Conservation (phyloP, 108 stramenopile species). For the Fragilariopsis cylindrus region DNA sequence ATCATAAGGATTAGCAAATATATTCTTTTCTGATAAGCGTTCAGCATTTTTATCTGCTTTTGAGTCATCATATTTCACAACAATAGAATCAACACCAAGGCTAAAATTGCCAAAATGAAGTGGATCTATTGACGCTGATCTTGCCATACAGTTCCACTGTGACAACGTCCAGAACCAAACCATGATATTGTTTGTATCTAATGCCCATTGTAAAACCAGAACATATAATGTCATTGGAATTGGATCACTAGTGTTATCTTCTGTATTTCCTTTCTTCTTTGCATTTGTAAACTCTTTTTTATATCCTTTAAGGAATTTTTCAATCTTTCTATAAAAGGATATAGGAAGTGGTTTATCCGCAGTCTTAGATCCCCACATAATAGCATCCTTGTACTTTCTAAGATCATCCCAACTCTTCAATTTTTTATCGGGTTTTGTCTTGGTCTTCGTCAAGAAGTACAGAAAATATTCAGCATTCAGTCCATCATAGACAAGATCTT, state of each 20-base stretch:
- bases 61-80: no score
- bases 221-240: constrained; percentile 32
- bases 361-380: constrained; percentile 27
- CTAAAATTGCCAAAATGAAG: constrained; percentile 27
- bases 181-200: background rate
- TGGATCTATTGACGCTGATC: no score
- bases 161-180: no score
- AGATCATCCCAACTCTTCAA: constrained; percentile 17
- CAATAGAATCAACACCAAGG: constrained; percentile 22
- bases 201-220: background rate
- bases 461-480: constrained; percentile 19
- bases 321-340: constrained; percentile 21
- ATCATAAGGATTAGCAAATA: constrained; percentile 36
- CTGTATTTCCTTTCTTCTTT: no score
- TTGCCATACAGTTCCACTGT: no score
- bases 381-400: constrained; percentile 43
- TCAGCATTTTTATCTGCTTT: no score
- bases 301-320: no score
- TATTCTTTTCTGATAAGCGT: constrained; percentile 24
- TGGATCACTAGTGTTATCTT: constrained; percentile 30
- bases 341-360: constrained; percentile 21
- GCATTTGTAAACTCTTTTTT: no score
- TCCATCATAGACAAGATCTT: constrained; percentile 19
- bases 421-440: constrained; percentile 24
- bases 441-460: constrained; percentile 16